A percentile compares a stretch with the other conserved stretches of the same genome.
phyloP scores from a whole-genome alignment of 768 basidiomycete genomes.

The Mycena latifolia region DNA sequence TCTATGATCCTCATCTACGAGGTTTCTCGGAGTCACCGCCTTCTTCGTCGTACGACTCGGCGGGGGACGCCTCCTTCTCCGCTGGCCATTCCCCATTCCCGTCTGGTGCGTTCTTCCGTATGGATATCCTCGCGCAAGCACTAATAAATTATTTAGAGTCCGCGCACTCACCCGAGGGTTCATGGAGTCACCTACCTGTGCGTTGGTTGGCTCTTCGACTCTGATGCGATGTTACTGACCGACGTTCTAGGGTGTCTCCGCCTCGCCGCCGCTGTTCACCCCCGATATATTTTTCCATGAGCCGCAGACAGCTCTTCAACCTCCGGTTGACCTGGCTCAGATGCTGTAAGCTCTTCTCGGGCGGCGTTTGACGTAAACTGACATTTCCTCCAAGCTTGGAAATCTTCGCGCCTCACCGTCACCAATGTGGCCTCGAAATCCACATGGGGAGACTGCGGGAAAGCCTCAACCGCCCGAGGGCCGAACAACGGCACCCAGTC shows the following conservation, averaged over 20 bases:
- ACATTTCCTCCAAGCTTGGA: conserved; percentile 64
- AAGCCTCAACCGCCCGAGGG: conserved; percentile 62
- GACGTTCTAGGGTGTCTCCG: conserved; percentile 55
- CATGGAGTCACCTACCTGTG: conserved; percentile 61
- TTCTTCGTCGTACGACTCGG: conserved; percentile 64
- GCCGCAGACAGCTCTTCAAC: conserved; percentile 59
- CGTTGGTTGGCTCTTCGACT: background rate
- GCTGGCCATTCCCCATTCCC: conserved; percentile 72
- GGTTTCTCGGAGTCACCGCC: conserved; percentile 67
- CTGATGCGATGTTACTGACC: conserved; percentile 23
- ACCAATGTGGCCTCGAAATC: conserved; percentile 80
- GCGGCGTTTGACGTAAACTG: conserved; percentile 29
- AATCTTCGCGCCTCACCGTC: conserved; percentile 80
- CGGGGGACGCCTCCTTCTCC: conserved; percentile 70
- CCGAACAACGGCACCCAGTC: conserved; percentile 79
- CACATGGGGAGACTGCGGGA: conserved; percentile 76
- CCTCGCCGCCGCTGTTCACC: conserved; percentile 63
- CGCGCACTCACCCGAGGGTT: conserved; percentile 62
- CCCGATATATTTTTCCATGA: conserved; percentile 66
- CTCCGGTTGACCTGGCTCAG: conserved; percentile 70
- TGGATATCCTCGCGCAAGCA: background rate
- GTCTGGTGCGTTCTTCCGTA: conserved; percentile 53
- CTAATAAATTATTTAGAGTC: conserved; percentile 48
- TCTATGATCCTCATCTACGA: conserved; percentile 76
- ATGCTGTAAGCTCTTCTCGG: conserved; percentile 65